Evolutionary conservation across 495 filamentous ascomycete species (phyloP), one percentile per base, ranked within the genome.

Genomic region (Filosporella fistucella): DNA sequence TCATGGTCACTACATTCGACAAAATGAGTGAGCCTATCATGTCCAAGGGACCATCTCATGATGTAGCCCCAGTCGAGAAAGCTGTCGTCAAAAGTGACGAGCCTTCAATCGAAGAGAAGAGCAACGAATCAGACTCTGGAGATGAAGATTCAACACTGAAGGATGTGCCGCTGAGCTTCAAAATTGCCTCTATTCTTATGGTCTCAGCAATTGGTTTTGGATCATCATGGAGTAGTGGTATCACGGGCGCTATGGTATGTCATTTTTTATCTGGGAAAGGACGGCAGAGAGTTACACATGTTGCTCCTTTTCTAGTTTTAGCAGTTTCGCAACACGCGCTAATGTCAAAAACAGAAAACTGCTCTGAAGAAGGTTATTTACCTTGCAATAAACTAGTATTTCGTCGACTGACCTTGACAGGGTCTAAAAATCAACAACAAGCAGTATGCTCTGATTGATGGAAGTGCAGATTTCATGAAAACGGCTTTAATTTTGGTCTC

Each of bases 401-500:
- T 38, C 4, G 20, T n/a, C 8, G 14, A 21, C 35, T 38, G 14
- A 22, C 13, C 13, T n/a, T 45, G 4, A 10, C 13, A 40, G 34
- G 33, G 14, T 28, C 35, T 48, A 8, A 34, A 66, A 16, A 66
- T 69, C 35, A 60, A 63, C 23, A 74, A 74, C 47, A 61, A 59
- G 9, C 65, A 71, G 34, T 74, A 64, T 50, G 65, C 68, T 0
- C 63, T 70, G 2, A 54, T 74, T 1, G 67, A 69, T 56, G 67
- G 68, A 0, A 72, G 67, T 29, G 69, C 72, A 49, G 63, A 72
- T 49, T 74, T 71, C 37, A 74, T 74, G 65, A 63, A 64, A 1
- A 71, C 68, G 0, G 51, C 67, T 0, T 54, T 72, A n/a, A 49
- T 71, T n/a, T 50, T 68, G n/a, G 49, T 66, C 17, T 71, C 64